Evolutionary conservation across 345 rosid species (phyloP), one percentile per base, ranked within the genome.

Genomic region (Linum trigynum): DNA sequence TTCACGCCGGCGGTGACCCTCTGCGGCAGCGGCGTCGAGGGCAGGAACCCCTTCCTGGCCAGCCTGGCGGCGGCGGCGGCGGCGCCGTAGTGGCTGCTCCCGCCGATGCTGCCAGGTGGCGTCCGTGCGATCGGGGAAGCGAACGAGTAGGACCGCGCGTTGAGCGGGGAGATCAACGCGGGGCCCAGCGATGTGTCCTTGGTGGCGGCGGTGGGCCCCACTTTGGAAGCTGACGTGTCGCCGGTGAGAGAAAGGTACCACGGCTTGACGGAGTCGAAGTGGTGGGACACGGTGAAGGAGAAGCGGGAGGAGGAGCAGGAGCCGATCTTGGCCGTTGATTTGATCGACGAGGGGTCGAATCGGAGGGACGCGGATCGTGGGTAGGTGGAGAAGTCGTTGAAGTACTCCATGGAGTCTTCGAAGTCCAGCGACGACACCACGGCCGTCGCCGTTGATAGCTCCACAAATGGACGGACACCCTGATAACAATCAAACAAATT

Each of bases 381-480:
- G 67, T 81, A 85, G 1, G 91, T 68, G 0, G 92, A 65, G 59
- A 90, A 85, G 74, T 88, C 92, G 71, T 73, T 71, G 63, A 76
- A 23, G 32, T 23, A 83, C 68, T 85, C 90, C 0, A 82, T 58
- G 40, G 90, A 79, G 5, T 88, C 90, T 69, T 88, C 91, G 53
- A 83, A 87, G 71, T 87, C 97, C 0, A 85, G 53, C 0, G 96
- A 90, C 1, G 97, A 85, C 4, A 94, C 81, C 65, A 88, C 74
- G 71, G 56, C 76, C 15, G 90, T 86, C 32, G 72, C 84, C 61
- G 90, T 69, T 17, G 96, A 90, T 36, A 84, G 82, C 76, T 94
- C 97, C 57, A 91, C 85, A 68, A 94, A 94, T 2, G 92, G 88
- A 48, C 96, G 92, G 14, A 85, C 96, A 39, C 99, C 97, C 99